Evolutionary conservation across 2,329 filamentous ascomycete genomes (phyloP).

Genomic region (Ophiocordyceps unilateralis): DNA sequence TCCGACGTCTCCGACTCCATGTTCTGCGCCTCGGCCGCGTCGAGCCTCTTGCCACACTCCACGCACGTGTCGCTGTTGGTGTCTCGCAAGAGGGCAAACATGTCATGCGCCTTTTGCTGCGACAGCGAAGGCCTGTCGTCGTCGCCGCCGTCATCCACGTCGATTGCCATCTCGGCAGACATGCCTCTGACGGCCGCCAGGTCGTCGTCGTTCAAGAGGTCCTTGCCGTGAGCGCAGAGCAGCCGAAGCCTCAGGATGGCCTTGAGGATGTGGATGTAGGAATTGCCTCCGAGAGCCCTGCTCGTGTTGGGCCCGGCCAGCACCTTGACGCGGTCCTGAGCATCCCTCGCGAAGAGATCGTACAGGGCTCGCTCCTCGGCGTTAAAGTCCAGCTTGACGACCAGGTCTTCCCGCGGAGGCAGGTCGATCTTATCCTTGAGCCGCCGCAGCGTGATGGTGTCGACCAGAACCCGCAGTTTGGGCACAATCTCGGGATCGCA

Average conservation of each 20-base stretch:
- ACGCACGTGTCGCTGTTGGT: slow-evolving; percentile 61
- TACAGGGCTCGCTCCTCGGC: slow-evolving; percentile 62
- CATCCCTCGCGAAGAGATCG: slow-evolving; percentile 68
- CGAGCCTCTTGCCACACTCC: slow-evolving; percentile 49
- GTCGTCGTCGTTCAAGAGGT: slow-evolving; percentile 73
- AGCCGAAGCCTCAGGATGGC: slow-evolving; percentile 78
- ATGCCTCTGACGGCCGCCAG: slow-evolving; percentile 63
- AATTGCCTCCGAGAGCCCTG: slow-evolving; percentile 59
- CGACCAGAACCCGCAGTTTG: slow-evolving; percentile 75
- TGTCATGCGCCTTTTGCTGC: slow-evolving; percentile 64
- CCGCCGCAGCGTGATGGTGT: slow-evolving; percentile 83
- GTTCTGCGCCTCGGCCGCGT: slow-evolving; percentile 34
- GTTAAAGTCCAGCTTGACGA: slow-evolving; percentile 60
- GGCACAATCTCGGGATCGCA: slow-evolving; percentile 71
- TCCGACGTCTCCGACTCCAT: slow-evolving; percentile 42
- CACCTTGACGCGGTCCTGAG: slow-evolving; percentile 61
- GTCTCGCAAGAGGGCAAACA: slow-evolving; percentile 70
- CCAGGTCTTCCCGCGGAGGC: slow-evolving; percentile 53
- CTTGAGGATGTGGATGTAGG: slow-evolving; percentile 87
- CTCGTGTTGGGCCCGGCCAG: slow-evolving; percentile 42
- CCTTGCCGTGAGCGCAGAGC: slow-evolving; percentile 86
- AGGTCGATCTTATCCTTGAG: slow-evolving; percentile 84
- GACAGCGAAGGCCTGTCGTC: slow-evolving; percentile 39
- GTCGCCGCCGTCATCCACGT: slow-evolving; percentile 63
- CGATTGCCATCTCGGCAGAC: slow-evolving; percentile 72